A percentile compares a stretch with the other conserved stretches of the same genome.
These are phyloP conservation scores for Ophiocordyceps camponoti-saundersi DNA, from an alignment of 2,329 filamentous ascomycete genomes.

Conservation along the genomic window DNA sequence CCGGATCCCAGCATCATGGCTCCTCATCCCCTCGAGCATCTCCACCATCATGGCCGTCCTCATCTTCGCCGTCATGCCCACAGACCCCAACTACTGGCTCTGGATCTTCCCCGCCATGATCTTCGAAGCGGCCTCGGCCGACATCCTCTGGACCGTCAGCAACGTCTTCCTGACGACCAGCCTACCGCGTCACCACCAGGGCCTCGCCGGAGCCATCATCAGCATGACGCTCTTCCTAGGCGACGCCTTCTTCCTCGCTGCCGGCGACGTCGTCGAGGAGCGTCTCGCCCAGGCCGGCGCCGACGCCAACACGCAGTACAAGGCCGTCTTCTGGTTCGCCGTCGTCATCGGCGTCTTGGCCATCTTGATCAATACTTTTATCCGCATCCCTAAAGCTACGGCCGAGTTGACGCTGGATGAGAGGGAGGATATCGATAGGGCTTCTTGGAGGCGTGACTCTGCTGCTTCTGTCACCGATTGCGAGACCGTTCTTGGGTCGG, in stretches of 20 bases:
- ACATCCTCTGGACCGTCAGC: conserved; percentile 58
- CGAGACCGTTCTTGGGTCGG: not conserved
- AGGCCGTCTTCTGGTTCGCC: conserved; percentile 43
- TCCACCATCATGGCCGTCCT: conserved; percentile 41
- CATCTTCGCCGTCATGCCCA: conserved; percentile 47
- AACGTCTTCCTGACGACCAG: conserved; percentile 66
- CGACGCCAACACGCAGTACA: conserved; percentile 33
- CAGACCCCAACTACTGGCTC: conserved; percentile 42
- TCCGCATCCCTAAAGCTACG: conserved; percentile 9
- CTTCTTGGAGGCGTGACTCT: not conserved
- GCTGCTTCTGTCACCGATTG: not conserved
- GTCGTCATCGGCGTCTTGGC: conserved; percentile 31
- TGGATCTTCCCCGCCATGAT: conserved; percentile 57
- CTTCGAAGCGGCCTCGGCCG: conserved; percentile 55
- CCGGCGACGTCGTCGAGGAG: conserved; percentile 45
- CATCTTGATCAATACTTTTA: conserved; percentile 19
- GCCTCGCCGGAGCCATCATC: conserved; percentile 53
- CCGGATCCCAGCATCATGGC: conserved; percentile 40
- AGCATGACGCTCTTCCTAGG: conserved; percentile 56
- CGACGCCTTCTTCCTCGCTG: conserved; percentile 53
- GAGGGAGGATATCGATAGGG: conserved; percentile 3
- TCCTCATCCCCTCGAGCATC: conserved; percentile 43
- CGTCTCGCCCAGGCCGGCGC: conserved; percentile 19
- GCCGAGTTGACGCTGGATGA: conserved; percentile 26
- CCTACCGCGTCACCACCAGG: conserved; percentile 49